phyloP scores from a whole-genome alignment of 441 rosid genomes.

The Corymbia citriodora region DNA sequence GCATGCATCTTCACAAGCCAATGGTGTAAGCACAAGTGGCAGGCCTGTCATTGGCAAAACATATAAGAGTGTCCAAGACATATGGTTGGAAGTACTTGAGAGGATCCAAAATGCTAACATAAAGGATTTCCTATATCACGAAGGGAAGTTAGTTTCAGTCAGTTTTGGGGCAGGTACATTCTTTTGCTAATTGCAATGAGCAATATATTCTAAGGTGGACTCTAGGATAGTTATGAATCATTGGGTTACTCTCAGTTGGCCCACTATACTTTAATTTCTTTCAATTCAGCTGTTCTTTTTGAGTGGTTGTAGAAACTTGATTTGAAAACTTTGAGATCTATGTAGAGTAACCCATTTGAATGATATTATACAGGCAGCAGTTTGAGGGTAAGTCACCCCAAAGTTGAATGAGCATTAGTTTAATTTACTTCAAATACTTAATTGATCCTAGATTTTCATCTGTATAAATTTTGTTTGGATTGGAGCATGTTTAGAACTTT shows the following conservation, averaged over 20 bases:
- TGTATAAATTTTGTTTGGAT: neutral
- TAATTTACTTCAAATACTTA: neutral
- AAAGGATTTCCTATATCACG: conserved; percentile 72
- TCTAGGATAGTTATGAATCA: neutral
- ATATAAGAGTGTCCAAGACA: conserved; percentile 49
- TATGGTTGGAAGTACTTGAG: conserved; percentile 85
- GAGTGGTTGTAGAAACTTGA: neutral
- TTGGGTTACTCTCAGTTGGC: neutral
- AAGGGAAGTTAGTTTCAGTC: conserved; percentile 82
- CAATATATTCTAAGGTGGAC: neutral
- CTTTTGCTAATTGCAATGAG: neutral
- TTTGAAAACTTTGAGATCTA: neutral
- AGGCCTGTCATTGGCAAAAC: conserved; percentile 33
- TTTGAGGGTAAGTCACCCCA: neutral
- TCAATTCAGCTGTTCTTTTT: neutral
- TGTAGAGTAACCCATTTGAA: neutral
- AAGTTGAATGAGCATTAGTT: neutral
- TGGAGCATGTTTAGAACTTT: neutral
- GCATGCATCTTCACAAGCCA: conserved; percentile 22
- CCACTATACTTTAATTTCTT: neutral
- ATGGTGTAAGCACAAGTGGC: conserved; percentile 22
- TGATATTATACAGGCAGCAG: neutral
- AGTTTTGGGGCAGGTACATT: conserved; percentile 82
- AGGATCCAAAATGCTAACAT: conserved; percentile 44
- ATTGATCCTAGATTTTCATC: neutral